phyloP scores from a whole-genome alignment of 1,284 basidiomycete species.

The Trichosporon ovoides region DNA sequence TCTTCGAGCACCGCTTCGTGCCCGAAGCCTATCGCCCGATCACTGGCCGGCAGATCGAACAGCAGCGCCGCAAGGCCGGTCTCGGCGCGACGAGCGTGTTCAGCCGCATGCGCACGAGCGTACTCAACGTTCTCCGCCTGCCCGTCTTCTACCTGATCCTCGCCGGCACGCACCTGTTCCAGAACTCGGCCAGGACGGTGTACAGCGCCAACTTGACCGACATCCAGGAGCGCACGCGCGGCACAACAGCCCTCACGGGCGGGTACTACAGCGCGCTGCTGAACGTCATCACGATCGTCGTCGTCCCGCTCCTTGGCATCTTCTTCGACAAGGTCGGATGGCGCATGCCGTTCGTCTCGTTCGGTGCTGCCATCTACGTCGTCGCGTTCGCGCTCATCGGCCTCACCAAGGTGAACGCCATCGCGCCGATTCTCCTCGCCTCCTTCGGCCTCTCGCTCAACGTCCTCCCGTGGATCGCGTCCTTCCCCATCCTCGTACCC shows the following conservation, averaged over 20 bases:
- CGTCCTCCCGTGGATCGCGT: slow-evolving; percentile 39
- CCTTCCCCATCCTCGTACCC: slow-evolving; percentile 42
- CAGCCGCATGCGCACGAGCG: not conserved
- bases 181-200: slow-evolving; percentile 37
- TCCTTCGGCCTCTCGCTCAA: slow-evolving; percentile 39
- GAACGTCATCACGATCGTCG: slow-evolving; percentile 44
- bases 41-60: slow-evolving; percentile 20
- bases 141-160: slow-evolving; percentile 21
- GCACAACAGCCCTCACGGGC: slow-evolving; percentile 33
- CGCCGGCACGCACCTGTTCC: slow-evolving; percentile 23
- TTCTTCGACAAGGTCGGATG: slow-evolving; percentile 28
- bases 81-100: slow-evolving; percentile 9
- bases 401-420: slow-evolving; percentile 40
- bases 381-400: slow-evolving; percentile 42
- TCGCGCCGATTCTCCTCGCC: slow-evolving; percentile 38
- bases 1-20: slow-evolving; percentile 27
- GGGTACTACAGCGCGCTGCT: slow-evolving; percentile 42
- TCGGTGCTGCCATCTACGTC: slow-evolving; percentile 37
- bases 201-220: slow-evolving; percentile 44
- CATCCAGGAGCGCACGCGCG: slow-evolving; percentile 41
- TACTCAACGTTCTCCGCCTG: slow-evolving; percentile 14
- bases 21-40: slow-evolving; percentile 26
- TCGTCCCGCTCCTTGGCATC: slow-evolving; percentile 38
- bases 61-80: slow-evolving; percentile 25
- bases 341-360: slow-evolving; percentile 24